A percentile compares a stretch with the other conserved stretches of the same genome.
phyloP scores from a whole-genome alignment of 306 rosid genomes.

The Vigna unguiculata region DNA sequence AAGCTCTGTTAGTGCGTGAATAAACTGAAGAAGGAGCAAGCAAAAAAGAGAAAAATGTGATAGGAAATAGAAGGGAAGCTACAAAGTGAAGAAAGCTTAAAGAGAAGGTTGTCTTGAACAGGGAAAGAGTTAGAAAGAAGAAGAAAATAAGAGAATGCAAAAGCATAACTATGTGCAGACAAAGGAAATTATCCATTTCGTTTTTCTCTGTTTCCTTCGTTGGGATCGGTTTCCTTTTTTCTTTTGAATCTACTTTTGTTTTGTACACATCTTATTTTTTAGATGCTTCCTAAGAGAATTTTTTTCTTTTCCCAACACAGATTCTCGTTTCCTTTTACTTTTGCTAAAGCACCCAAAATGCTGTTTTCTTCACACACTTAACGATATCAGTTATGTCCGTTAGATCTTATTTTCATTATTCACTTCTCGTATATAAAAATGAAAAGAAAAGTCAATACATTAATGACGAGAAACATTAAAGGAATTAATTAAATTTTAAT shows the following conservation, averaged over 20 bases:
- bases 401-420: neutral
- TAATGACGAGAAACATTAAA: too few species aligned
- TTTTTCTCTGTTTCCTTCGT: slow-evolving; percentile 15
- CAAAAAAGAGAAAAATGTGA: neutral
- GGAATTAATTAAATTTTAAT: too few species aligned
- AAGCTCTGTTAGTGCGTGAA: too few species aligned
- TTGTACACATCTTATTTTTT: slow-evolving; percentile 36
- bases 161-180: slow-evolving; percentile 15
- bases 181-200: slow-evolving; percentile 42
- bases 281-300: slow-evolving; percentile 43
- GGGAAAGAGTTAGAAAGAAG: neutral
- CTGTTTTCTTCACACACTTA: neutral
- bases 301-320: neutral
- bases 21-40: neutral
- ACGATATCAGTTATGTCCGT: neutral
- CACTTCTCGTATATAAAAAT: too few species aligned
- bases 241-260: slow-evolving; percentile 38
- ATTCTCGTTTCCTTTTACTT: slow-evolving; percentile 40
- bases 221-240: slow-evolving; percentile 40
- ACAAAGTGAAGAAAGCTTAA: slow-evolving; percentile 37
- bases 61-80: slow-evolving; percentile 10
- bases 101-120: slow-evolving; percentile 40
- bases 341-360: slow-evolving; percentile 44
- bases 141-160: neutral
- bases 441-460: too few species aligned